A percentile compares a stretch with the other conserved stretches of the same genome.
Conservation (phyloP, 2,329 filamentous ascomycete species). For the Aureobasidium sp. region DNA sequence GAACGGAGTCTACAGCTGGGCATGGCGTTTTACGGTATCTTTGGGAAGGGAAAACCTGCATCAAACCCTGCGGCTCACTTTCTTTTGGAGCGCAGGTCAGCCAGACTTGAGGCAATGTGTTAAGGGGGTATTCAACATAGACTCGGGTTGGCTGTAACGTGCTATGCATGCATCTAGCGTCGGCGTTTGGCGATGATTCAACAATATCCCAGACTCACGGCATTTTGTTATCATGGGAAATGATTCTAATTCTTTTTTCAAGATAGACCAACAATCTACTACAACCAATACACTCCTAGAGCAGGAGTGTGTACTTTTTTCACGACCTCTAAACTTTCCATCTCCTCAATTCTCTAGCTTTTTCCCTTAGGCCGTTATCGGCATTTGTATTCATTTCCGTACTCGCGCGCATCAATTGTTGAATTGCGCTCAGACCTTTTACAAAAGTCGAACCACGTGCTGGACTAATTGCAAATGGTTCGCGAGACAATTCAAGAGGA, state of each 20-base stretch:
- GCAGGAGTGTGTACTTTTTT: conserved; percentile 3
- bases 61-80: conserved; percentile 14
- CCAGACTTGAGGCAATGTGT: conserved; percentile 18
- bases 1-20: neutral
- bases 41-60: conserved; percentile 4
- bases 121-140: conserved; percentile 22
- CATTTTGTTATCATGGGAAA: conserved; percentile 13
- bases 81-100: conserved; percentile 10
- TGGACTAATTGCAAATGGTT: neutral
- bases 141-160: conserved; percentile 17
- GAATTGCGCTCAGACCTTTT: conserved; percentile 5
- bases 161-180: conserved; percentile 21
- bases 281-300: neutral
- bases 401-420: neutral
- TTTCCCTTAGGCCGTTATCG: neutral
- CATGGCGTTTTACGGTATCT: conserved; percentile 3
- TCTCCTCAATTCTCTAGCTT: neutral
- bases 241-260: conserved; percentile 13
- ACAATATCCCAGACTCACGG: conserved; percentile 20
- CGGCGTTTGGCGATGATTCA: conserved; percentile 23
- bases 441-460: neutral
- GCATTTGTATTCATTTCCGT: neutral
- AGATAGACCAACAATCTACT: conserved; percentile 13
- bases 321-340: neutral
- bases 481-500: neutral